Evolutionary conservation across 305 asterid genomes (phyloP).

Genomic region (Solanum chacoense): DNA sequence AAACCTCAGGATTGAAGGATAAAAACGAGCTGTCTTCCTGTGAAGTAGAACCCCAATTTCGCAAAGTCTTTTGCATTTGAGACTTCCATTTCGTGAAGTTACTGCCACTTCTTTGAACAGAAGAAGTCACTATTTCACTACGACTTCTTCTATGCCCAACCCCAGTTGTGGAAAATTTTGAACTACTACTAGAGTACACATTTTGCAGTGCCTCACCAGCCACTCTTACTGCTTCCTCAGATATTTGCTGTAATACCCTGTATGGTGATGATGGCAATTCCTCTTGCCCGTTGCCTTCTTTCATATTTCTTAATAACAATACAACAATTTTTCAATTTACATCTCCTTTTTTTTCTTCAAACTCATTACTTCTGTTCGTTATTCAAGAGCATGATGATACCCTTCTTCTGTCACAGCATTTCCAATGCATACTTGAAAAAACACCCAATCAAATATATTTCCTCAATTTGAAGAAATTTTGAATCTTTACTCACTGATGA

Average conservation of each 20-base stretch:
- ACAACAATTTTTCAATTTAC: background rate
- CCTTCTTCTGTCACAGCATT: background rate
- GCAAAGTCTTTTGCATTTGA: constrained; percentile 64
- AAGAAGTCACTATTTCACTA: constrained; percentile 44
- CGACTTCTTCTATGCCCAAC: constrained; percentile 54
- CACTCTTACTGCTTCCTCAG: constrained; percentile 49
- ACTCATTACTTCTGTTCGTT: background rate
- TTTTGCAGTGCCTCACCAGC: constrained; percentile 46
- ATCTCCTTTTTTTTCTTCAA: background rate
- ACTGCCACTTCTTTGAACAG: constrained; percentile 19
- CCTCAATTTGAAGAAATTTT: background rate
- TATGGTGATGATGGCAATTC: constrained; percentile 47
- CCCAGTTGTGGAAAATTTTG: constrained; percentile 15
- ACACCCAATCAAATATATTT: background rate
- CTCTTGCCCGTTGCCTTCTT: constrained; percentile 22
- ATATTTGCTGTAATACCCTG: constrained; percentile 38
- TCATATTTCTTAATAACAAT: background rate
- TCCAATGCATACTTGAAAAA: background rate
- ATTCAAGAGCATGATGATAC: background rate
- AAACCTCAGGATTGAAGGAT: constrained; percentile 81
- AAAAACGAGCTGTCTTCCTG: constrained; percentile 33
- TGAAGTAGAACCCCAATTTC: constrained; percentile 38
- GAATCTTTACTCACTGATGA: background rate
- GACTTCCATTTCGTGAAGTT: constrained; percentile 56
- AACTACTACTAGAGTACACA: constrained; percentile 22